phyloP scores from a whole-genome alignment of 768 basidiomycete genomes.

The Russula emetica region DNA sequence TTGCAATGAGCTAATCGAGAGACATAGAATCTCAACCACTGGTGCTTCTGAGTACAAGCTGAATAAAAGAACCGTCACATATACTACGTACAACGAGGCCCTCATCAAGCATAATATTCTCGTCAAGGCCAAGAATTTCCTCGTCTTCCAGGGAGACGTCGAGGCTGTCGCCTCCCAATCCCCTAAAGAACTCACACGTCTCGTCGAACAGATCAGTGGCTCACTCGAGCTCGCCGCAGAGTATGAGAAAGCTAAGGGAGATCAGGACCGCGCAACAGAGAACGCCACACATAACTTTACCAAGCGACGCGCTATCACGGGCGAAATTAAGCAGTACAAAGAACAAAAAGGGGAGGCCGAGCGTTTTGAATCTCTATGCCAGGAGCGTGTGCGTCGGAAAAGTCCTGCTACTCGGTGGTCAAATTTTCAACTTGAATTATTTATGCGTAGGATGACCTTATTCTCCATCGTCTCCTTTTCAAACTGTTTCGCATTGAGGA shows the following conservation, averaged over 20 bases:
- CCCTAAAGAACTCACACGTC: conserved; percentile 78
- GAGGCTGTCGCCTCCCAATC: conserved; percentile 97
- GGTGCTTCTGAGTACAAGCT: conserved; percentile 91
- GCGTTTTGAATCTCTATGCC: conserved; percentile 71
- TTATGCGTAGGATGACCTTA: conserved; percentile 62
- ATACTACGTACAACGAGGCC: conserved; percentile 83
- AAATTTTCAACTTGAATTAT: conserved; percentile 6
- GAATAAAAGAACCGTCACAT: conserved; percentile 76
- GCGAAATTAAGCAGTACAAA: conserved; percentile 95
- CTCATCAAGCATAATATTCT: conserved; percentile 90
- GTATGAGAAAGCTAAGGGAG: conserved; percentile 85
- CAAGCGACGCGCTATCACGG: conserved; percentile 87
- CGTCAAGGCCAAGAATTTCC: conserved; percentile 98
- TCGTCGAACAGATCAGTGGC: conserved; percentile 95
- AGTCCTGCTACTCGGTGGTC: background rate
- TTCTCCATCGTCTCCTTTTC: conserved; percentile 78
- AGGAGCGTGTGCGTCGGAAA: conserved; percentile 58
- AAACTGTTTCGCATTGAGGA: conserved; percentile 88
- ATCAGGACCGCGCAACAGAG: conserved; percentile 87
- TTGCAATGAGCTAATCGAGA: background rate
- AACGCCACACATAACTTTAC: conserved; percentile 93
- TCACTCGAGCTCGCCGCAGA: conserved; percentile 84
- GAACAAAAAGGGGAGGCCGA: conserved; percentile 95
- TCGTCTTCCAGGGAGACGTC: conserved; percentile 98
- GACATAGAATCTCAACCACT: conserved; percentile 70